Evolutionary conservation across 164 flowering plant genomes (phyloP).

Genomic region (Aristolochia californica): DNA sequence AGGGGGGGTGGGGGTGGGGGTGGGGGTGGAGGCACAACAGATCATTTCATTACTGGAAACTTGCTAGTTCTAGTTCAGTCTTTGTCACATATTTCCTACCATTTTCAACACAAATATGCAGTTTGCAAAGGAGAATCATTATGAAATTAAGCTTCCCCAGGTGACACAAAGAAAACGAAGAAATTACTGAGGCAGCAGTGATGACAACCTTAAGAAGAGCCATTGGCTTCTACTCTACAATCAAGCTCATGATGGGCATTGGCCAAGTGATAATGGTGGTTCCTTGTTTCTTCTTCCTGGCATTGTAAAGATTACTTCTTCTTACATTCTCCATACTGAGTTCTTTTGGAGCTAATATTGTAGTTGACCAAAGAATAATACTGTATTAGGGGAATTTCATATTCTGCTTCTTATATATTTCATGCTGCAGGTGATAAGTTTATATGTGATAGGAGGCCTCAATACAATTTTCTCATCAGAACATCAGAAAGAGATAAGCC

Average conservation of each 20-base stretch:
- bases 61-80: background rate
- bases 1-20: too few relatives aligned
- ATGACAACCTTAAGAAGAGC: slow-evolving; percentile 46
- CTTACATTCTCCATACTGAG: background rate
- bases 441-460: slow-evolving; percentile 39
- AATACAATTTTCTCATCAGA: slow-evolving; percentile 25
- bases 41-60: background rate
- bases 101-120: slow-evolving; percentile 8
- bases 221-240: slow-evolving; percentile 27
- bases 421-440: slow-evolving; percentile 37
- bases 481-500: slow-evolving; percentile 50
- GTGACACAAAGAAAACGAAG: slow-evolving; percentile 46
- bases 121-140: slow-evolving; percentile 59
- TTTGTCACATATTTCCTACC: too few relatives aligned
- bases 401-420: too few relatives aligned
- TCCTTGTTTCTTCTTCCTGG: slow-evolving; percentile 50
- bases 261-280: slow-evolving; percentile 60
- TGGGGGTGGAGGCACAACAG: background rate
- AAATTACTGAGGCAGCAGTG: slow-evolving; percentile 53
- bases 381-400: too few relatives aligned
- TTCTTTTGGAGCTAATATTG: background rate
- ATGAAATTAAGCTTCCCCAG: slow-evolving; percentile 29
- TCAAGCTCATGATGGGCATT: slow-evolving; percentile 60
- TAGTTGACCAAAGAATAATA: too few relatives aligned
- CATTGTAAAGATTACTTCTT: slow-evolving; percentile 21